Evolutionary conservation across 768 basidiomycete genomes (phyloP), one percentile per base, ranked within the genome.

Genomic region (Hypsizygus marmoreus): DNA sequence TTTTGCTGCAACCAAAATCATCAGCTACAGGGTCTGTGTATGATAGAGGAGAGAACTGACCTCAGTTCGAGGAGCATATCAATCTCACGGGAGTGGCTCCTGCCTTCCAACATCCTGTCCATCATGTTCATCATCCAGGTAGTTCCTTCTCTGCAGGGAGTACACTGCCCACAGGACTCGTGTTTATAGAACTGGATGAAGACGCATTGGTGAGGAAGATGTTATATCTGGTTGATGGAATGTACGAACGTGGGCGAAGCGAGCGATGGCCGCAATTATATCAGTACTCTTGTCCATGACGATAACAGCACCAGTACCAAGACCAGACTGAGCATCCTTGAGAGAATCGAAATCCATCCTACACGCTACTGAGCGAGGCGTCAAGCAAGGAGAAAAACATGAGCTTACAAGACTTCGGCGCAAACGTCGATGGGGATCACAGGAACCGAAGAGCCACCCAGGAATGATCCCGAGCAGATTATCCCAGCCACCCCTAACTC

Each of bases 91-190:
- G 79, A 77, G 60, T 95, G 91, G 0, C 86, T 91, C 9, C 95
- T 81, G 2, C 95, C 95, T 61, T 91, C 88, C 13, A 89, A 91
- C 76, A 99, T 82, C 36, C 95, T 86, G 64, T 92, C 81, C 95
- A 99, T 99, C 93, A 98, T 97, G 70, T 97, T 95, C 82, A 88
- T 91, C 90, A 99, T 92, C 95, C 95, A 98, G 0, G 93, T 97
- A 2, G 95, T 98, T 28, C 94, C 93, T 60, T 94, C 90, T 52
- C 91, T 73, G 65, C 93, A 95, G 3, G 94, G 93, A 9, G 93
- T 95, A 59, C 95, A 97, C 64, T 98, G 95, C 11, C 95, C 95
- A 57, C 95, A 98, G 1, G 93, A 95, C 64, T 98, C 95, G 70
- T 97, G 95, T 69, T 97, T 95, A 77, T 97, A 97, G 74, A 98